Conservation (phyloP, 768 basidiomycete species). For the Macrolepiota fuliginosa region DNA sequence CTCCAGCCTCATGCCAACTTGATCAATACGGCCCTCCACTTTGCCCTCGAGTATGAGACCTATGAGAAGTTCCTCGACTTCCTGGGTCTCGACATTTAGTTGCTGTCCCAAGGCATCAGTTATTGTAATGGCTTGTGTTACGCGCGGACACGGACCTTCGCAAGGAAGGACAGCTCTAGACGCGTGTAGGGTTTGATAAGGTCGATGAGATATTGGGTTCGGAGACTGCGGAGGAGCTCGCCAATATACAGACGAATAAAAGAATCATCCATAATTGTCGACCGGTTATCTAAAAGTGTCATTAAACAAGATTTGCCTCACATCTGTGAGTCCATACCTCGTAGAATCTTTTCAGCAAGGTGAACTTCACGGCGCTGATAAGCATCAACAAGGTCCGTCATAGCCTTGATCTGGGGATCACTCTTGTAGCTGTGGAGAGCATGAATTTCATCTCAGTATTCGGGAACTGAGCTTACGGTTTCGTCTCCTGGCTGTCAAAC, state of each 20-base stretch:
- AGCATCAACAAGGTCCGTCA: slow-evolving; percentile 96
- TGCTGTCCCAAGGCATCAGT: slow-evolving; percentile 50
- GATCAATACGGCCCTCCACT: slow-evolving; percentile 95
- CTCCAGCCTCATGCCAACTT: slow-evolving; percentile 91
- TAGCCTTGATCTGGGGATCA: slow-evolving; percentile 94
- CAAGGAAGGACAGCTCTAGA: slow-evolving; percentile 89
- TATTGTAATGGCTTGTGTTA: background rate
- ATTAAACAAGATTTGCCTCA: background rate
- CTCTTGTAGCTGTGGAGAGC: slow-evolving; percentile 75
- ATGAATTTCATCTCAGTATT: background rate
- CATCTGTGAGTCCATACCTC: slow-evolving; percentile 46
- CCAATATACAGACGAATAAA: slow-evolving; percentile 97
- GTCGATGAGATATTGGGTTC: slow-evolving; percentile 97
- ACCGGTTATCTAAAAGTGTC: slow-evolving; percentile 67
- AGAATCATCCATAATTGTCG: slow-evolving; percentile 93
- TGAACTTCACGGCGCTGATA: slow-evolving; percentile 97
- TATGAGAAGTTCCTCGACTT: slow-evolving; percentile 93
- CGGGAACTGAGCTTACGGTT: slow-evolving; percentile 70
- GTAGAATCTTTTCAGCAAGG: slow-evolving; percentile 93
- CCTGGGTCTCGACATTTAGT: slow-evolving; percentile 88
- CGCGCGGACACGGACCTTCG: slow-evolving; percentile 54
- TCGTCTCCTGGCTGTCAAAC: slow-evolving; percentile 99
- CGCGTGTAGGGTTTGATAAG: slow-evolving; percentile 97
- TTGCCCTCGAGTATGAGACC: slow-evolving; percentile 95
- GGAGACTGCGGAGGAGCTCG: slow-evolving; percentile 88